Evolutionary conservation across 805 yeast genomes (phyloP), one percentile per base, ranked within the genome.

Genomic region (Candida andamanensis): DNA sequence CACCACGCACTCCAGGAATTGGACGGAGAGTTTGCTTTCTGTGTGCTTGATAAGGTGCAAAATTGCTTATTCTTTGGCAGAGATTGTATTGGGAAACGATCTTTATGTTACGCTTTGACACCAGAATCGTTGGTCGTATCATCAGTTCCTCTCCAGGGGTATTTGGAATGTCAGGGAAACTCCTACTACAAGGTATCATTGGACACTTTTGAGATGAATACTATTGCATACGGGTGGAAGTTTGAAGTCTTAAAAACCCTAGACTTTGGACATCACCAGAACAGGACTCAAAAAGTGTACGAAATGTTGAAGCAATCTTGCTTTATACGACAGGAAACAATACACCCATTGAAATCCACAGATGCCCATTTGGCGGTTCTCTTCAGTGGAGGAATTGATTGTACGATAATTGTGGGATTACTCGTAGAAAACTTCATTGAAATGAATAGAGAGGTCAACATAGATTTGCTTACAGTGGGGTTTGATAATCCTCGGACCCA

Each of bases 311-410:
- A 39, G 20, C 20, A 38, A 0, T 54, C 83, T 1, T 74, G 79
- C 2, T 29, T 42, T 1, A 49, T 63, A n/a, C 60, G 92, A 36
- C 70, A 78, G n/a, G 49, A 56, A 7, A 69, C 84, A 0, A 80
- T 83, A 4, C 70, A 69, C 36, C 89, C 92, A 2, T 34, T 72
- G 2, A 72, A 68, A 35, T 39, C 53, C 8, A 41, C 52, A 0
- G 54, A 54, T 26, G 52, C 58, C 5, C 31, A 40, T 10, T 40
- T 38, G 28, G 52, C 52, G 63, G 63, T 92, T 0, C 56, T 92
- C 19, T 92, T 89, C 50, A 85, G 96, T 26, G 99, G 99, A 2
- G 99, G 99, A 0, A 63, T 92, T 4, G 99, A 92, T 50, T 92
- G 98, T 54, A 80, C 97, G 0, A 57, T 90, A 0, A 48, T 92